Evolutionary conservation across 2,329 filamentous ascomycete species (phyloP).

Genomic region (Ascochyta pisi): DNA sequence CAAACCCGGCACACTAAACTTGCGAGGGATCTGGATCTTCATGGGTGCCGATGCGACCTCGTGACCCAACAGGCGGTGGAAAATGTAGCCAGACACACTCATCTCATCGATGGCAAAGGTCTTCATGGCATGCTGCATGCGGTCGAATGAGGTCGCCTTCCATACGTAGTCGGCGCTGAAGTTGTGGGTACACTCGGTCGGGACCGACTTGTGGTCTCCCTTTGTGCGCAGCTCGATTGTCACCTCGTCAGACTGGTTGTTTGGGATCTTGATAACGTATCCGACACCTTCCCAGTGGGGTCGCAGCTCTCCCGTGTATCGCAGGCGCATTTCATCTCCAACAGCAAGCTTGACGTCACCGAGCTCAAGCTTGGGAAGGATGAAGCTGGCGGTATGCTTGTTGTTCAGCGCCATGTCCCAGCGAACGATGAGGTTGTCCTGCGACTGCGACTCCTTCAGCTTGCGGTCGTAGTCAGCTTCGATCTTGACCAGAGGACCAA

Average conservation of each 20-base stretch:
- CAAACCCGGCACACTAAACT: constrained; percentile 92
- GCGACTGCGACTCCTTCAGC: constrained; percentile 95
- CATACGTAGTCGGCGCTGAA: constrained; percentile 99
- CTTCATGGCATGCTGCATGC: constrained; percentile 99
- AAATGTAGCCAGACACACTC: constrained; percentile 98
- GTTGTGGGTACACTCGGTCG: constrained; percentile 94
- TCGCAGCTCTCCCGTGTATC: constrained; percentile 93
- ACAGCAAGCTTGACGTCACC: constrained; percentile 98
- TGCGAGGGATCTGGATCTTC: constrained; percentile 94
- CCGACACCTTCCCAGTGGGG: constrained; percentile 96
- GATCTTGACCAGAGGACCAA: constrained; percentile 97
- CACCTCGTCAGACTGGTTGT: constrained; percentile 98
- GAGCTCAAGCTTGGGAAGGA: constrained; percentile 94
- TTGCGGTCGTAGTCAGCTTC: constrained; percentile 99
- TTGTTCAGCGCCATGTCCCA: constrained; percentile 98
- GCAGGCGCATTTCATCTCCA: constrained; percentile 96
- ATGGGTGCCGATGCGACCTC: constrained; percentile 93
- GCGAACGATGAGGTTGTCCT: constrained; percentile 90
- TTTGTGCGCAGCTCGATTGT: constrained; percentile 93
- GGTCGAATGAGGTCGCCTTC: constrained; percentile 99
- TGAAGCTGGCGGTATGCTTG: constrained; percentile 94
- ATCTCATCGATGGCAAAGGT: constrained; percentile 97
- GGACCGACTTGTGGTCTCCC: constrained; percentile 93
- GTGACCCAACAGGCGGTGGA: constrained; percentile 93
- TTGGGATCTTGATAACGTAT: constrained; percentile 99